Percentiles rank a stretch among this genome's conserved stretches.
phyloP scores from a whole-genome alignment of 208 protist species.

The Naegleria fowleri region DNA sequence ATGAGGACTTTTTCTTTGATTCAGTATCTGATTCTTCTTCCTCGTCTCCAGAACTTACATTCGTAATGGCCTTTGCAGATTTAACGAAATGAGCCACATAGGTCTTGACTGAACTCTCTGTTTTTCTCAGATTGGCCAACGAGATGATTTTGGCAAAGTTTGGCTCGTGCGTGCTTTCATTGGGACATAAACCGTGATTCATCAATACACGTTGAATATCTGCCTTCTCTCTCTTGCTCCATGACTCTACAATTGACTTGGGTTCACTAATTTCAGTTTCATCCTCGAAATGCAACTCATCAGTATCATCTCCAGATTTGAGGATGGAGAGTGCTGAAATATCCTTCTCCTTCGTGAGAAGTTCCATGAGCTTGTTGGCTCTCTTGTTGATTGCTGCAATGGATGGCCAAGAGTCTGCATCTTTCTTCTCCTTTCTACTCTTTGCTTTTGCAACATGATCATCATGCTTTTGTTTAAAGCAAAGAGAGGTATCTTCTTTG shows the following conservation, averaged over 20 bases:
- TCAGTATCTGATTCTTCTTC: background rate
- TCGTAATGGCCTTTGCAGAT: background rate
- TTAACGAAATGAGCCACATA: background rate
- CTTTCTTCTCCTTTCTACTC: slow-evolving; percentile 23
- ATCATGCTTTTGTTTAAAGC: background rate
- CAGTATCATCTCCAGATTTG: background rate
- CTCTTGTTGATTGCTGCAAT: background rate
- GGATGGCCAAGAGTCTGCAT: background rate
- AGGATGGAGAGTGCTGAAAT: background rate
- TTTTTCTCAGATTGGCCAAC: slow-evolving; percentile 1
- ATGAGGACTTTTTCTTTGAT: background rate
- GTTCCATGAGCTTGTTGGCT: background rate
- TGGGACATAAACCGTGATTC: background rate
- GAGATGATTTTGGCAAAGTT: background rate
- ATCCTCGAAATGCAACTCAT: background rate
- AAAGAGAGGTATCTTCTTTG: background rate
- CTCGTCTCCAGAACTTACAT: background rate
- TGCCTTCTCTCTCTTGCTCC: background rate
- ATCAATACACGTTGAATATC: background rate
- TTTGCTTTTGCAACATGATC: background rate
- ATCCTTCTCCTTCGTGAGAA: background rate
- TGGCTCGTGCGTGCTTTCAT: background rate
- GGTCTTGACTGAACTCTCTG: background rate
- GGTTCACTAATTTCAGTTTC: background rate
- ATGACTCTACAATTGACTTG: background rate